A percentile compares a stretch with the other conserved stretches of the same genome.
phyloP scores from a whole-genome alignment of 2,329 filamentous ascomycete species.

The Tolypocladium pustulatum region DNA sequence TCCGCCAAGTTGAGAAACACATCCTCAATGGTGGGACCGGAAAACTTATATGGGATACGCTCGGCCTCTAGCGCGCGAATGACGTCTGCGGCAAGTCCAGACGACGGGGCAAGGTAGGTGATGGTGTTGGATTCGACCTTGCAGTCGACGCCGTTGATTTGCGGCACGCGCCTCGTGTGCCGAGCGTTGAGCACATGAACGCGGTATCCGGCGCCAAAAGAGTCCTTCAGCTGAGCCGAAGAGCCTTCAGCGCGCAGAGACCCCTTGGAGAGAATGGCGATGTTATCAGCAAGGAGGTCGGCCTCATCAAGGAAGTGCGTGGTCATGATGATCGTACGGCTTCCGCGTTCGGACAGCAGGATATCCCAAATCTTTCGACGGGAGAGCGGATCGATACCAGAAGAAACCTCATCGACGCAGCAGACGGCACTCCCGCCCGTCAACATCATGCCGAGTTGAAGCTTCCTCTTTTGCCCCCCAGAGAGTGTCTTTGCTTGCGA shows the following conservation, averaged over 20 bases:
- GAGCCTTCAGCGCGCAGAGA: constrained; percentile 73
- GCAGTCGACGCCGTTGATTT: constrained; percentile 45
- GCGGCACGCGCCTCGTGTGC: constrained; percentile 33
- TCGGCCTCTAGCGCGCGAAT: constrained; percentile 57
- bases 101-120: constrained; percentile 62
- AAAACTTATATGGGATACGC: constrained; percentile 68
- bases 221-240: constrained; percentile 75
- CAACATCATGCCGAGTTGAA: constrained; percentile 92
- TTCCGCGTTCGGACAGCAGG: constrained; percentile 70
- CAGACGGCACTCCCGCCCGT: constrained; percentile 82
- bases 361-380: constrained; percentile 93
- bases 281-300: constrained; percentile 78
- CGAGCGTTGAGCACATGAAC: constrained; percentile 60
- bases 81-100: constrained; percentile 58
- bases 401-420: constrained; percentile 85
- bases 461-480: constrained; percentile 83
- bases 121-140: constrained; percentile 58
- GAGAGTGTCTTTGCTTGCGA: constrained; percentile 70
- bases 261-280: constrained; percentile 79
- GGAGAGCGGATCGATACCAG: constrained; percentile 77
- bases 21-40: constrained; percentile 84
- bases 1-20: constrained; percentile 82
- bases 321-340: constrained; percentile 74
- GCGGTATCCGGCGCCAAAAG: constrained; percentile 73
- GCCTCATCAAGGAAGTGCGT: constrained; percentile 94